Base-by-base conservation (phyloP, 148 eudicot genomes). In the Chenopodium berlandieri region DNA sequence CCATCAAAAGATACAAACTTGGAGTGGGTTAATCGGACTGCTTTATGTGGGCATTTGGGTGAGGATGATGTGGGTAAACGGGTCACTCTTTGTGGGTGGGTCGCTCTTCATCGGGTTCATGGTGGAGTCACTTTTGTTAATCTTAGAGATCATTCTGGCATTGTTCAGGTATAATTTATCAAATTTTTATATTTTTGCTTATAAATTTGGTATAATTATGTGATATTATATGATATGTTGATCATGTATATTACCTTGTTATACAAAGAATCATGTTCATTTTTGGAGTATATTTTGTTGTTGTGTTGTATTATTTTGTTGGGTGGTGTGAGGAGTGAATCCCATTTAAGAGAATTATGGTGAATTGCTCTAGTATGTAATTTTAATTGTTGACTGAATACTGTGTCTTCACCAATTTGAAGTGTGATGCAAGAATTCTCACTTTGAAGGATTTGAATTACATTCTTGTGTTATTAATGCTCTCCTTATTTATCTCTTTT, bases 21-120 rank as follows among this genome's bases (percentile, higher is more conserved):
- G 16, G 83, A 90, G n/a, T 95, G 94, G 98, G 94, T 93, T 31
- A 74, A 79, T 27, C 84, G 97, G 50, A 93, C 91, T 22, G 90
- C 81, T 7, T 79, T 86, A 2, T 95, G 98, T 71, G 98, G 98
- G 17, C 77, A 92, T 52, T 87, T 95, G 88, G 84, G 90, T 2
- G 91, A 90, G 81, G 63, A 65, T 62, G 91, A 95, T 83, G 94
- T 91, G 37, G 98, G 97, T 54, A 87, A 82, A 82, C 85, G 92
- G 86, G 97, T 95, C 71, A 87, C 88, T 78, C 90, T 93, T 16
- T 95, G 98, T 72, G 98, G 98, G 68, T 93, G 98, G 98, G 97
- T 95, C 66, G 98, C 94, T 7, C 91, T 92, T 68, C 97, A 92
- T 62, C 89, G 98, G 76, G 83, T 91, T 32, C 97, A 95, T 77